Conservation (phyloP, 2,329 filamentous ascomycete genomes). For the Cordyceps cateniannulata region DNA sequence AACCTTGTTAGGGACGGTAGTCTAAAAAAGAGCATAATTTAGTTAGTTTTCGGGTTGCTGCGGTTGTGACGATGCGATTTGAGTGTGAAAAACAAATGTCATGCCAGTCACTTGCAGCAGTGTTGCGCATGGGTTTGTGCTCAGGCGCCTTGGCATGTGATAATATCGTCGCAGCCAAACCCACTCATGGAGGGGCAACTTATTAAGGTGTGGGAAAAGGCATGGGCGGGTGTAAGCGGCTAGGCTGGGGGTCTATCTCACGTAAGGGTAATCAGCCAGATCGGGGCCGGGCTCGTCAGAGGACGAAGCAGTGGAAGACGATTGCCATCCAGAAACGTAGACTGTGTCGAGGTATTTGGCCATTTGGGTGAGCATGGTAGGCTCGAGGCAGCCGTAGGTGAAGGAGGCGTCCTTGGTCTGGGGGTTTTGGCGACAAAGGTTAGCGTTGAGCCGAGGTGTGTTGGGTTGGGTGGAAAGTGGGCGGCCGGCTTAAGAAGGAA, state of each 20-base stretch:
- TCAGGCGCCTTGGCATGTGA: constrained; percentile 11
- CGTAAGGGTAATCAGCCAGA: constrained; percentile 94
- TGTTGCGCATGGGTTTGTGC: background rate
- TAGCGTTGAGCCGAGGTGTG: constrained; percentile 4
- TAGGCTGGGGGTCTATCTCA: constrained; percentile 28
- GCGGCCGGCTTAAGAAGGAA: background rate
- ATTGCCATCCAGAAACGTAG: constrained; percentile 99
- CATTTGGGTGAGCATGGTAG: constrained; percentile 99
- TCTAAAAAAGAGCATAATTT: constrained; percentile 43
- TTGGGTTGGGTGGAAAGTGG: background rate
- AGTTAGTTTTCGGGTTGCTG: background rate
- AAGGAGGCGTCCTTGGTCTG: constrained; percentile 80
- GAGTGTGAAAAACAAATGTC: background rate
- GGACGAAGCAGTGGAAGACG: constrained; percentile 88
- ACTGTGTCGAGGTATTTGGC: constrained; percentile 97
- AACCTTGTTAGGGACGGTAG: constrained; percentile 97
- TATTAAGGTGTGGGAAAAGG: constrained; percentile 8
- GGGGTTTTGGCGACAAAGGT: background rate
- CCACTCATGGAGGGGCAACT: constrained; percentile 11
- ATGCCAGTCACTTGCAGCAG: background rate
- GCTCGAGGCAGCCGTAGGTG: constrained; percentile 96
- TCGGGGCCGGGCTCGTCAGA: constrained; percentile 96
- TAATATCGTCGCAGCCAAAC: constrained; percentile 10
- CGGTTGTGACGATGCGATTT: background rate
- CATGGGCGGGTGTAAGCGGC: constrained; percentile 8